These are phyloP conservation scores for Sextonia rubra DNA, from an alignment of 164 flowering plant genomes.

Conservation along the genomic window DNA sequence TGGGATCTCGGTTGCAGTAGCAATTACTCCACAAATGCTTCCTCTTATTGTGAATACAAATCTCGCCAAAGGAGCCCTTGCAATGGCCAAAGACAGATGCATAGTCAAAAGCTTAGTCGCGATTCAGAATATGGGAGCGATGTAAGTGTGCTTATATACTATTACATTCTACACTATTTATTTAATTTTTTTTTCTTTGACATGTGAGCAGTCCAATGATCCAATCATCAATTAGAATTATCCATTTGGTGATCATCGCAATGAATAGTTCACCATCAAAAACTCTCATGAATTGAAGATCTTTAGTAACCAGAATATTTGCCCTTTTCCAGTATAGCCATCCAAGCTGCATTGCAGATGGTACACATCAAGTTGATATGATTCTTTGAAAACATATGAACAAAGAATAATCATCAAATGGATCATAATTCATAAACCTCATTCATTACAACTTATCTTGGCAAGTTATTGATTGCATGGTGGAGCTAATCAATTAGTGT, in stretches of 20 bases:
- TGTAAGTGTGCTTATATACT: conserved; percentile 39
- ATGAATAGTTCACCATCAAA: neutral
- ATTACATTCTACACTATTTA: neutral
- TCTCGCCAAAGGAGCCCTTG: conserved; percentile 77
- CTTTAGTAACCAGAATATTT: too few species aligned
- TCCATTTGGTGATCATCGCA: neutral
- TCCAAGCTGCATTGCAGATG: too few species aligned
- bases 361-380: neutral
- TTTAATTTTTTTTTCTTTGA: too few species aligned
- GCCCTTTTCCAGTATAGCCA: too few species aligned
- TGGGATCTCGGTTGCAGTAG: conserved; percentile 66
- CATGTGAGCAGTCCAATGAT: neutral
- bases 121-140: conserved; percentile 76
- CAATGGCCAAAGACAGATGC: conserved; percentile 78
- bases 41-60: conserved; percentile 70
- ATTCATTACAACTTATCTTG: neutral
- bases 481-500: neutral
- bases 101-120: conserved; percentile 67
- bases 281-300: neutral
- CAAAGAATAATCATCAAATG: neutral
- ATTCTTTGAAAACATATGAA: neutral
- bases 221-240: neutral
- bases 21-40: conserved; percentile 82
- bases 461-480: neutral
- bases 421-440: neutral